Conservation (phyloP, 129 eudicot genomes). For the Arctium minus region DNA sequence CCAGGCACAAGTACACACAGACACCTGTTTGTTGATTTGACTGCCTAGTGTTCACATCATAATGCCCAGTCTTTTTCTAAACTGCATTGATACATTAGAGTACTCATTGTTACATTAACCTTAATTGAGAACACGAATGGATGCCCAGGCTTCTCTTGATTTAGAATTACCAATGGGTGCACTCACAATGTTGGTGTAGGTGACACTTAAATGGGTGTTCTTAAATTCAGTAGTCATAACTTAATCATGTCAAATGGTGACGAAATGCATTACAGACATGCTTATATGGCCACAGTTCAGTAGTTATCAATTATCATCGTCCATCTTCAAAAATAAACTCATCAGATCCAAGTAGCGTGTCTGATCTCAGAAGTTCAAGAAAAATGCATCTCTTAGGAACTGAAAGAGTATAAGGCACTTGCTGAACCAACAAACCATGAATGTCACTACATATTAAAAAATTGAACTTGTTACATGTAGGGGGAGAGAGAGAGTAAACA, state of each 20-base stretch:
- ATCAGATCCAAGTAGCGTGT: too few relatives aligned
- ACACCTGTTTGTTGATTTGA: background rate
- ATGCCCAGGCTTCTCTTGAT: background rate
- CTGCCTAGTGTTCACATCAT: constrained; percentile 1
- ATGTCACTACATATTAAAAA: too few relatives aligned
- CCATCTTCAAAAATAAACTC: too few relatives aligned
- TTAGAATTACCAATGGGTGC: background rate
- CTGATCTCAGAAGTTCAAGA: too few relatives aligned
- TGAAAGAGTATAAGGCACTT: too few relatives aligned
- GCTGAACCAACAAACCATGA: too few relatives aligned
- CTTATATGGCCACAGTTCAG: background rate
- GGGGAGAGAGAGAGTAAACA: too few relatives aligned
- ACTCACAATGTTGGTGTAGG: constrained; percentile 10
- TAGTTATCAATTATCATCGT: background rate
- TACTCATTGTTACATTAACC: background rate
- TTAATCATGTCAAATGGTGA: constrained; percentile 2
- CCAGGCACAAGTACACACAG: background rate
- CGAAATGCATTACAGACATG: constrained; percentile 4
- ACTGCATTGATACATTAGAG: background rate
- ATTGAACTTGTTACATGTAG: too few relatives aligned
- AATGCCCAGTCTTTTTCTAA: background rate
- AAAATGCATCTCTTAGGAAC: too few relatives aligned
- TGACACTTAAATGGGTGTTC: background rate
- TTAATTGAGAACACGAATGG: background rate
- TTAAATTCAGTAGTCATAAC: background rate